Evolutionary conservation across 2,329 filamentous ascomycete species (phyloP).

Genomic region (Trichophyton mentagrophytes): DNA sequence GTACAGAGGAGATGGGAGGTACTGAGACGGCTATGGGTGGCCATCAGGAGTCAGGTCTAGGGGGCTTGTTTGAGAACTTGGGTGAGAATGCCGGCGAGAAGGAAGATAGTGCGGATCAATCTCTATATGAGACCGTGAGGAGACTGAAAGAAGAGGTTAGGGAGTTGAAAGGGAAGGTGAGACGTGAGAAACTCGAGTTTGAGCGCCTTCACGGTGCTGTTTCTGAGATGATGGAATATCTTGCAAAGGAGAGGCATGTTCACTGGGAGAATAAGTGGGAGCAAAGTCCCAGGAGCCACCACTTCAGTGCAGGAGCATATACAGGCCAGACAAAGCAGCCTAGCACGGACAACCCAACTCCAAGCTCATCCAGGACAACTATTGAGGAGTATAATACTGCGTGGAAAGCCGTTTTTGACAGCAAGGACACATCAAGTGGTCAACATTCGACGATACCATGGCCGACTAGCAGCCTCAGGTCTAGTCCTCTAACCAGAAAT

Average conservation of each 20-base stretch:
- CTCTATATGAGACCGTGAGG: neutral
- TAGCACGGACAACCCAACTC: neutral
- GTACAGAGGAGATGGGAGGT: neutral
- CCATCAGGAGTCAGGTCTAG: neutral
- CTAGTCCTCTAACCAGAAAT: neutral
- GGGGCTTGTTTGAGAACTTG: neutral
- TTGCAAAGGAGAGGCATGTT: neutral
- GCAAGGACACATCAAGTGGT: neutral
- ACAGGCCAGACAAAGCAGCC: neutral
- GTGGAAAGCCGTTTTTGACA: neutral
- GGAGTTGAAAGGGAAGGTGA: conserved; percentile 8
- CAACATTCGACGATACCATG: neutral
- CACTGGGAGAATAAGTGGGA: neutral
- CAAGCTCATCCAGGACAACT: neutral
- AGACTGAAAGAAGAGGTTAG: conserved; percentile 5
- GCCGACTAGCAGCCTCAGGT: conserved; percentile 7
- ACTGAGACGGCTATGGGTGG: neutral
- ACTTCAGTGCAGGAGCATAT: neutral
- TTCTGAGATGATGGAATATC: neutral
- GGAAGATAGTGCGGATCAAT: neutral
- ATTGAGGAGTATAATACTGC: conserved; percentile 1
- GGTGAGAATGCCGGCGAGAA: neutral
- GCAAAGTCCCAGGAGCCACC: neutral
- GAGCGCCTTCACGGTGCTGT: conserved; percentile 4
- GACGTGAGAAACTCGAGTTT: conserved; percentile 8